phyloP scores from a whole-genome alignment of 2,329 filamentous ascomycete species.

The Cucurbitaria berberidis region DNA sequence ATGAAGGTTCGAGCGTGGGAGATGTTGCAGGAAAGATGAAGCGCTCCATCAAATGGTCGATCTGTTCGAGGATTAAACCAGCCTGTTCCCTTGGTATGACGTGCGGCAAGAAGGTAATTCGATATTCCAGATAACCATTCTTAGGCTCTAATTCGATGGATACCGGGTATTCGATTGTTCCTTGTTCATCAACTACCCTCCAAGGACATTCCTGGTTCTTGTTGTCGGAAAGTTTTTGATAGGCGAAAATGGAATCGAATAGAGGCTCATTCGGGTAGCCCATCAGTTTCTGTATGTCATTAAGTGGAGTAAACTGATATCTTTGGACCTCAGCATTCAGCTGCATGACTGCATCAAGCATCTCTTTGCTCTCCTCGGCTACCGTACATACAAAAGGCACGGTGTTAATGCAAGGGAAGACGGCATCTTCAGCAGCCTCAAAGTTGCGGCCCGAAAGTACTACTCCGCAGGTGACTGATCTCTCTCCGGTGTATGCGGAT shows the following conservation, averaged over 20 bases:
- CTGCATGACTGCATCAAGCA: constrained; percentile 69
- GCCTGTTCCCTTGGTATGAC: constrained; percentile 74
- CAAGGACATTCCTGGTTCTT: constrained; percentile 54
- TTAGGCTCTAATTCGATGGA: constrained; percentile 78
- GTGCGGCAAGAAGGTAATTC: constrained; percentile 69
- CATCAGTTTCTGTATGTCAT: constrained; percentile 74
- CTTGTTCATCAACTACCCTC: constrained; percentile 68
- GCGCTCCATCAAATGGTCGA: constrained; percentile 69
- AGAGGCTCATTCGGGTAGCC: constrained; percentile 68
- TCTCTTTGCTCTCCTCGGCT: constrained; percentile 58
- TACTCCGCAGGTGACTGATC: constrained; percentile 75
- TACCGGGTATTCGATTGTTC: constrained; percentile 76
- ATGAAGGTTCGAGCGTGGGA: constrained; percentile 49
- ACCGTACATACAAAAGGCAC: constrained; percentile 72
- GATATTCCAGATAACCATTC: constrained; percentile 61
- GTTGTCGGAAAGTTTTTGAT: constrained; percentile 65
- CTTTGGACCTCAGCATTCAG: constrained; percentile 70
- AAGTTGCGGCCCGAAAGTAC: constrained; percentile 77
- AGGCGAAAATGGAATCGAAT: constrained; percentile 86
- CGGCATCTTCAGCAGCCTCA: constrained; percentile 63
- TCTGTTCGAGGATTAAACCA: constrained; percentile 69
- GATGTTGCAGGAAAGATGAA: constrained; percentile 58
- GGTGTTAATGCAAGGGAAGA: constrained; percentile 83
- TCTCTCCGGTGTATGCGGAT: constrained; percentile 77
- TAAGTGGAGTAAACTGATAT: constrained; percentile 74